Evolutionary conservation across 495 filamentous ascomycete species (phyloP).

Genomic region (Penicillium cataractarum): DNA sequence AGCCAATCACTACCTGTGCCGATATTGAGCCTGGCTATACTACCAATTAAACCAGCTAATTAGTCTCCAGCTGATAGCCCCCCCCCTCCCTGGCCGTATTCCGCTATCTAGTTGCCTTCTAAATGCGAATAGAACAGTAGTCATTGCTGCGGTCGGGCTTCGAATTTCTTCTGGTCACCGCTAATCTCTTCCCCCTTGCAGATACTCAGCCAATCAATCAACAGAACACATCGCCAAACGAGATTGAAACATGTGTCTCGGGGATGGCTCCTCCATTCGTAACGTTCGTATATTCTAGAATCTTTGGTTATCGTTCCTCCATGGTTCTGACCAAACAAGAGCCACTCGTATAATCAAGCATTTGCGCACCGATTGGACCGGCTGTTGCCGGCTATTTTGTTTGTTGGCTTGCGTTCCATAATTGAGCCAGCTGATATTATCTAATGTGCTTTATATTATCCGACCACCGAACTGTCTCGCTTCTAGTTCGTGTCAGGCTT

Average conservation of each 20-base stretch:
- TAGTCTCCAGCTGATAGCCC: no score
- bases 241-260: no score
- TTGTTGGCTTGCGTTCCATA: not conserved
- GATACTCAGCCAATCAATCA: no score
- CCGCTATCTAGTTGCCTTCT: no score
- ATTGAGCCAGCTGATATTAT: not conserved
- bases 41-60: not conserved
- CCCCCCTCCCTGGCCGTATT: no score
- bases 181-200: no score
- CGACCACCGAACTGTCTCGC: not conserved
- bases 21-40: not conserved
- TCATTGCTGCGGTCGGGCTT: no score
- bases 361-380: not conserved
- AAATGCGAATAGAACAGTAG: no score
- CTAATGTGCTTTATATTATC: no score
- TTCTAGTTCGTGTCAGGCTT: not conserved
- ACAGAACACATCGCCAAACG: no score
- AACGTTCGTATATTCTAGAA: not conserved
- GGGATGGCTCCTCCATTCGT: not conserved
- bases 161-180: no score
- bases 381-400: not conserved
- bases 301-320: not conserved
- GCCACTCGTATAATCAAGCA: not conserved
- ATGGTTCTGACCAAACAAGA: not conserved
- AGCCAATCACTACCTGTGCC: not conserved